These are phyloP conservation scores for Backusella morwellensis DNA, from an alignment of 192 early-diverging fungal genomes.

Conservation along the genomic window DNA sequence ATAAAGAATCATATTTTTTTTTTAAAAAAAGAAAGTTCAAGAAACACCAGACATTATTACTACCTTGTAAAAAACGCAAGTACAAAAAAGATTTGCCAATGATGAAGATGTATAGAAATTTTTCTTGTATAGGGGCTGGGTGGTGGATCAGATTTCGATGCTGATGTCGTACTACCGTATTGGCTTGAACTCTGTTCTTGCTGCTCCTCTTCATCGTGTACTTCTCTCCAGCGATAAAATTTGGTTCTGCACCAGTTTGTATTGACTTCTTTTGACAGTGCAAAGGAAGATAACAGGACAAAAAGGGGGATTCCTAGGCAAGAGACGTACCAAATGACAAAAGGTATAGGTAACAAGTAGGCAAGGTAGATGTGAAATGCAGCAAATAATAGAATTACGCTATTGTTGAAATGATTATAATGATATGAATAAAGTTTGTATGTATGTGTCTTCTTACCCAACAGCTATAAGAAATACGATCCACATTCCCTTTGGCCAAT, in stretches of 20 bases:
- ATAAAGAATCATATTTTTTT: background rate
- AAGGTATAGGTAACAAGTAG: slow-evolving; percentile 27
- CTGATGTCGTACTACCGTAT: background rate
- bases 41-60: background rate
- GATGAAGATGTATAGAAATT: slow-evolving; percentile 66
- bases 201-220: background rate
- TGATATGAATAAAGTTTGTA: background rate
- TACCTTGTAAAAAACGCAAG: slow-evolving; percentile 72
- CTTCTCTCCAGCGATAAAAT: background rate
- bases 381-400: slow-evolving; percentile 58
- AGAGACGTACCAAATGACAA: slow-evolving; percentile 47
- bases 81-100: slow-evolving; percentile 84
- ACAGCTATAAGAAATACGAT: slow-evolving; percentile 56
- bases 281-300: slow-evolving; percentile 35
- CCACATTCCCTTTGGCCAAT: slow-evolving; percentile 69
- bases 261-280: slow-evolving; percentile 43
- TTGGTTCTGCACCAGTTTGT: slow-evolving; percentile 24
- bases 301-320: slow-evolving; percentile 42
- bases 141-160: background rate
- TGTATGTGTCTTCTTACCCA: slow-evolving; percentile 19
- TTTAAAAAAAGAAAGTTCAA: background rate
- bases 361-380: slow-evolving; percentile 55
- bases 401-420: background rate
- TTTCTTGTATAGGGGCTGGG: slow-evolving; percentile 13
- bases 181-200: background rate